Evolutionary conservation across 371 early-diverging fungal species (phyloP).

Genomic region (Zancudomyces culisetae): DNA sequence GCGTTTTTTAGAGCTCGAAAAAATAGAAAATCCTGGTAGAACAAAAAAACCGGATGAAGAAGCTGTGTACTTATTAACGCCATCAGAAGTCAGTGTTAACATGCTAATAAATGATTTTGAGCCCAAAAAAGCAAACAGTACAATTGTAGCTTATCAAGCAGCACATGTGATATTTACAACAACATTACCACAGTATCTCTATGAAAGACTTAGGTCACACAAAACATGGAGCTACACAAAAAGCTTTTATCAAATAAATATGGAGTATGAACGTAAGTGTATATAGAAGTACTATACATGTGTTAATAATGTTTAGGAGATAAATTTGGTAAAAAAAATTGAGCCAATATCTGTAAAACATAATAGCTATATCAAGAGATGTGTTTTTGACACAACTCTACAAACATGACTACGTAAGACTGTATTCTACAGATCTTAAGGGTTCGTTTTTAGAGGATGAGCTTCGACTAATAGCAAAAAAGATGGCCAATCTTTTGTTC

Average conservation of each 20-base stretch:
- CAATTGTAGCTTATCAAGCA: slow-evolving; percentile 35
- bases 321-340: no score
- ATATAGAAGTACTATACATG: not conserved
- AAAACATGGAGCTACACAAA: slow-evolving; percentile 35
- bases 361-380: no score
- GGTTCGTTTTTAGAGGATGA: no score
- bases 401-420: no score
- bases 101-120: slow-evolving; percentile 67
- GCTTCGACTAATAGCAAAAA: not conserved
- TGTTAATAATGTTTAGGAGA: no score
- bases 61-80: slow-evolving; percentile 78
- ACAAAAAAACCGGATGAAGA: slow-evolving; percentile 71
- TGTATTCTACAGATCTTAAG: no score
- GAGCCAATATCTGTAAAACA: no score
- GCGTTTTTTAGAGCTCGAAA: slow-evolving; percentile 32
- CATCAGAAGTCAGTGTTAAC: slow-evolving; percentile 51
- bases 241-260: slow-evolving; percentile 53
- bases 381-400: no score
- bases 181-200: slow-evolving; percentile 34
- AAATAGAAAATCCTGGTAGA: slow-evolving; percentile 49
- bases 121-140: not conserved
- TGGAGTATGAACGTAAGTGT: slow-evolving; percentile 35
- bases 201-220: slow-evolving; percentile 35
- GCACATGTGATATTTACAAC: slow-evolving; percentile 65
- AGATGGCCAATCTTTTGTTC: not conserved